Conservation (phyloP, 2,329 filamentous ascomycete genomes). For the Cladosporium cucumerinum region DNA sequence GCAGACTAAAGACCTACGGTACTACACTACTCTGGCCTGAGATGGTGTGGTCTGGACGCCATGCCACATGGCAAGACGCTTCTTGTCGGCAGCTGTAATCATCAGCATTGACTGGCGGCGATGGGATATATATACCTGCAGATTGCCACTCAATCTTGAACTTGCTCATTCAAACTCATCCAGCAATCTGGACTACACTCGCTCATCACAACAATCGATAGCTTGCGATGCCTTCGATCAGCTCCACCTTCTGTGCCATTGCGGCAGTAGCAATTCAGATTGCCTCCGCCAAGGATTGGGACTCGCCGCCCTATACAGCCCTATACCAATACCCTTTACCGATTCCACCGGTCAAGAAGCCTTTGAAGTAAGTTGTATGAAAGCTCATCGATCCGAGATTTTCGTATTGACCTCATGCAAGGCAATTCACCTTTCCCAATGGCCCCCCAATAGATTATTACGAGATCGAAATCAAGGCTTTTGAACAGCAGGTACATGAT, state of each 20-base stretch:
- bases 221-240: background rate
- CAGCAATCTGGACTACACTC: background rate
- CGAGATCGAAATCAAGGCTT: constrained; percentile 42
- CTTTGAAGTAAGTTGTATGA: constrained; percentile 25
- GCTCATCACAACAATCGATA: background rate
- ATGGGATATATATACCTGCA: background rate
- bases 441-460: constrained; percentile 45
- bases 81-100: background rate
- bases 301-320: constrained; percentile 22
- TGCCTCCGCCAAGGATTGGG: constrained; percentile 17
- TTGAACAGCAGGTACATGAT: constrained; percentile 35
- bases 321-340: constrained; percentile 25
- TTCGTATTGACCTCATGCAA: background rate
- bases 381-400: background rate
- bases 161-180: constrained; percentile 11
- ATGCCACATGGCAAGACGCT: background rate
- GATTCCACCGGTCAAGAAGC: constrained; percentile 21
- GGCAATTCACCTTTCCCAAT: constrained; percentile 20
- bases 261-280: background rate
- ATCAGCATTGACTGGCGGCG: background rate
- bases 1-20: background rate
- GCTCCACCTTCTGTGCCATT: background rate
- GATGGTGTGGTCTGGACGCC: background rate
- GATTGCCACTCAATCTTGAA: background rate
- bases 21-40: background rate